Evolutionary conservation across 306 rosid genomes (phyloP).

Genomic region (Pyrus bretschneideri): DNA sequence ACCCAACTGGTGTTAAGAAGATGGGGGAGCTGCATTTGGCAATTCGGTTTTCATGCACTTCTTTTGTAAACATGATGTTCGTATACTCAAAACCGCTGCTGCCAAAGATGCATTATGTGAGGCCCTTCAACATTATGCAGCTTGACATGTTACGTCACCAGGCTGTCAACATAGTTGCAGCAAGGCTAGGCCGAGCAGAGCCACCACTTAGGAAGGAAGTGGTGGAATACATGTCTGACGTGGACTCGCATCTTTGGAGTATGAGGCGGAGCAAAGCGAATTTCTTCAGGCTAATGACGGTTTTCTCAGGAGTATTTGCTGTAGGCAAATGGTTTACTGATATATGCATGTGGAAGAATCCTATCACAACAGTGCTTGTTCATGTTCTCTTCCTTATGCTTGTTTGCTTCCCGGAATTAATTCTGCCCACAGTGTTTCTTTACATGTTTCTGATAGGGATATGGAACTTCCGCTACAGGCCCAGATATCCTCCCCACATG

Average conservation of each 20-base stretch:
- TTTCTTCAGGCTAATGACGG: slow-evolving; percentile 38
- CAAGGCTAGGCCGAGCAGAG: slow-evolving; percentile 39
- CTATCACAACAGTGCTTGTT: slow-evolving; percentile 38
- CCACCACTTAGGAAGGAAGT: slow-evolving; percentile 46
- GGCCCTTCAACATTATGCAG: slow-evolving; percentile 35
- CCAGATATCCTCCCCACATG: slow-evolving; percentile 53
- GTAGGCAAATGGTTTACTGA: slow-evolving; percentile 43
- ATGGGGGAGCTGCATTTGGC: slow-evolving; percentile 52
- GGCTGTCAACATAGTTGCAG: slow-evolving; percentile 45
- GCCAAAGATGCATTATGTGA: slow-evolving; percentile 49
- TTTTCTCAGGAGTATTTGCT: slow-evolving; percentile 39
- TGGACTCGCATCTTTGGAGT: slow-evolving; percentile 53
- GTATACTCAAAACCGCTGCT: slow-evolving; percentile 36
- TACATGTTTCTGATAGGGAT: slow-evolving; percentile 50
- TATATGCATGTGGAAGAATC: slow-evolving; percentile 49
- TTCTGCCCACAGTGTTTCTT: slow-evolving; percentile 39
- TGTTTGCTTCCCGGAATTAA: slow-evolving; percentile 46
- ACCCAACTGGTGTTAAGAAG: slow-evolving; percentile 41
- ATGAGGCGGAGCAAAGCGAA: slow-evolving; percentile 47
- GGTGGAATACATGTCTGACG: slow-evolving; percentile 55
- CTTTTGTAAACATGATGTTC: slow-evolving; percentile 38
- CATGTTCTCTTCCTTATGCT: slow-evolving; percentile 51
- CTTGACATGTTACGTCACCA: slow-evolving; percentile 46
- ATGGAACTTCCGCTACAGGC: slow-evolving; percentile 51
- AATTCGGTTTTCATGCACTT: slow-evolving; percentile 45